Conservation (phyloP, 768 basidiomycete genomes). For the Agrocybe chaxingu region DNA sequence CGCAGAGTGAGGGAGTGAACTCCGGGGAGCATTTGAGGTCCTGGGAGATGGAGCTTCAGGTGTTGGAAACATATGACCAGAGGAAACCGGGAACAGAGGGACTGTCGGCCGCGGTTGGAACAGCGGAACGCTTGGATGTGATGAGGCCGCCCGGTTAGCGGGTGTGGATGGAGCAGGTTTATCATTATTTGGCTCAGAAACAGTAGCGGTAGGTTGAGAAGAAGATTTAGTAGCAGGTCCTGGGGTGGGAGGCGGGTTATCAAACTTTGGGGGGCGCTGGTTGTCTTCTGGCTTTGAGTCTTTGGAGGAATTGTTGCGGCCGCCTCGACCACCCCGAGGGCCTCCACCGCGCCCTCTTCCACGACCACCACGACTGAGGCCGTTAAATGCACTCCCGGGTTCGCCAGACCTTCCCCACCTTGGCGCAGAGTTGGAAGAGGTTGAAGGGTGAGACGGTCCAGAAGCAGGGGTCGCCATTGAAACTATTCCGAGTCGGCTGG, state of each 20-base stretch:
- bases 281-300: slow-evolving; percentile 14
- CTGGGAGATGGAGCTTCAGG: no score
- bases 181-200: slow-evolving; percentile 17
- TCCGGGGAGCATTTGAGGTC: no score
- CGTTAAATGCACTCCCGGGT: slow-evolving; percentile 45
- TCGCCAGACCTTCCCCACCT: slow-evolving; percentile 48
- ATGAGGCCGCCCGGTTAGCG: no score
- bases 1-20: no score
- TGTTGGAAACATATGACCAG: no score
- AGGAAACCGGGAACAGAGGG: no score
- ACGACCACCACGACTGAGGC: slow-evolving; percentile 34
- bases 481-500: neutral
- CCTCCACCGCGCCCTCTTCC: slow-evolving; percentile 30
- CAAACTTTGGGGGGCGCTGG: slow-evolving; percentile 11
- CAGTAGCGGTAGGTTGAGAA: slow-evolving; percentile 6
- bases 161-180: slow-evolving; percentile 15
- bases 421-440: slow-evolving; percentile 29
- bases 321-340: slow-evolving; percentile 27
- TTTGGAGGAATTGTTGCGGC: slow-evolving; percentile 18
- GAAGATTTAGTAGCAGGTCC: slow-evolving; percentile 1
- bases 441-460: slow-evolving; percentile 16
- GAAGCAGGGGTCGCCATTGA: slow-evolving; percentile 43
- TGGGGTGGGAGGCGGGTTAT: neutral
- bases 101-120: no score
- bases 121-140: no score